Conservation (phyloP, 805 yeast genomes). For the Cyberlindnera subsufficiens region DNA sequence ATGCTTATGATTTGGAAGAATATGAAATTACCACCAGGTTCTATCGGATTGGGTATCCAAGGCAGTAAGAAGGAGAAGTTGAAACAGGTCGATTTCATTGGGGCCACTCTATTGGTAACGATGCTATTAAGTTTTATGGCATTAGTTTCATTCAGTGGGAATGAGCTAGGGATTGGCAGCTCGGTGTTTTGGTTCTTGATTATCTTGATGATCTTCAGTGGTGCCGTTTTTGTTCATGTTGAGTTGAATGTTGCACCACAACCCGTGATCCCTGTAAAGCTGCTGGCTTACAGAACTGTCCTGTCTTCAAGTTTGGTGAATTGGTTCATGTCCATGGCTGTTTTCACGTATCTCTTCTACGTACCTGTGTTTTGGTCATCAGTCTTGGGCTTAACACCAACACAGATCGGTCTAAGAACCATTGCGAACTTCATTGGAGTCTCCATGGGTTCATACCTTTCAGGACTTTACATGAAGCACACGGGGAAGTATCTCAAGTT, state of each 20-base stretch:
- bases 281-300: constrained; percentile 52
- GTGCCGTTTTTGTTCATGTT: constrained; percentile 35
- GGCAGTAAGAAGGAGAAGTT: constrained; percentile 41
- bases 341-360: constrained; percentile 58
- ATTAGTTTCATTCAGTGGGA: constrained; percentile 64
- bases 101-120: constrained; percentile 53
- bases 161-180: constrained; percentile 42
- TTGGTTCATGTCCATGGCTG: constrained; percentile 65
- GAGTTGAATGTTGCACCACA: constrained; percentile 40
- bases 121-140: constrained; percentile 54
- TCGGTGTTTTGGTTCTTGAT: constrained; percentile 32
- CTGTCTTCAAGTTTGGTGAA: constrained; percentile 59
- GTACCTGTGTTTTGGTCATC: constrained; percentile 63
- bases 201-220: constrained; percentile 26
- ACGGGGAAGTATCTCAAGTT: constrained; percentile 61
- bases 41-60: constrained; percentile 47
- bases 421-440: constrained; percentile 62
- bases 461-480: constrained; percentile 60
- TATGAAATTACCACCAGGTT: constrained; percentile 38
- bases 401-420: constrained; percentile 50
- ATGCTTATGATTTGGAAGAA: constrained; percentile 31
- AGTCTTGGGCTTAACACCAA: constrained; percentile 45
- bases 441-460: constrained; percentile 57
- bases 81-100: constrained; percentile 60
- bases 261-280: constrained; percentile 58